A percentile compares a stretch with the other conserved stretches of the same genome.
These are phyloP conservation scores for Coniochaeta sp. DNA, from an alignment of 2,329 filamentous ascomycete species.

Conservation along the genomic window DNA sequence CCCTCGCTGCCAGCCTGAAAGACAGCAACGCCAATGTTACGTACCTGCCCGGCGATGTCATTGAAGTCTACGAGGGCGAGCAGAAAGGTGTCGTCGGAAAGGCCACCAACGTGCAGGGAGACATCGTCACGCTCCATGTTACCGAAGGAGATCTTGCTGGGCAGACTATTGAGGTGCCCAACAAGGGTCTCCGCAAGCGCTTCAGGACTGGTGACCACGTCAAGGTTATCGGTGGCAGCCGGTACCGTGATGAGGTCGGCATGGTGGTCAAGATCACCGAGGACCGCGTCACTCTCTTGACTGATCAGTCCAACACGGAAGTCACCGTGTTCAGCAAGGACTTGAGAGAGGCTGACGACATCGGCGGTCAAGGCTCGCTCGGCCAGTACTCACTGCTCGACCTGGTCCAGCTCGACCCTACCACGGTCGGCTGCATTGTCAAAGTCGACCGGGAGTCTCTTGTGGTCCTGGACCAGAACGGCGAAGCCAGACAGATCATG, in stretches of 20 bases:
- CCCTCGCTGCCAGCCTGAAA: constrained; percentile 83
- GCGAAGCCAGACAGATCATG: constrained; percentile 71
- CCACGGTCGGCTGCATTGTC: constrained; percentile 87
- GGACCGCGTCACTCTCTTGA: constrained; percentile 86
- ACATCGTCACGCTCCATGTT: constrained; percentile 85
- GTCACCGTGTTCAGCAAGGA: constrained; percentile 98
- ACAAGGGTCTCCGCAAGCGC: constrained; percentile 84
- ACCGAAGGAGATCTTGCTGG: constrained; percentile 75
- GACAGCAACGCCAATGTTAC: constrained; percentile 72
- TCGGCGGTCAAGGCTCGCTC: constrained; percentile 75
- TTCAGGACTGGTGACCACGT: constrained; percentile 95
- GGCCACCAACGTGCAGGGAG: constrained; percentile 76
- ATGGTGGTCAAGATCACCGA: constrained; percentile 93
- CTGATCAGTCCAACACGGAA: constrained; percentile 86
- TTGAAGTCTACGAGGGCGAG: constrained; percentile 93
- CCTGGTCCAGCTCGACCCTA: constrained; percentile 84
- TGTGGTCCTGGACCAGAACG: constrained; percentile 84
- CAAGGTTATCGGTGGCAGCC: constrained; percentile 94
- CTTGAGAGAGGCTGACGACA: constrained; percentile 84
- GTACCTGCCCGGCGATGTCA: constrained; percentile 89
- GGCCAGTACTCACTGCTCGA: constrained; percentile 90
- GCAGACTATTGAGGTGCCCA: constrained; percentile 84
- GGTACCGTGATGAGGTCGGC: constrained; percentile 90
- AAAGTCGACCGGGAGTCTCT: constrained; percentile 93
- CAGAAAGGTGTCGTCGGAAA: constrained; percentile 86